Evolutionary conservation across 495 filamentous ascomycete genomes (phyloP).

Genomic region (Pseudotulostoma volvatum): DNA sequence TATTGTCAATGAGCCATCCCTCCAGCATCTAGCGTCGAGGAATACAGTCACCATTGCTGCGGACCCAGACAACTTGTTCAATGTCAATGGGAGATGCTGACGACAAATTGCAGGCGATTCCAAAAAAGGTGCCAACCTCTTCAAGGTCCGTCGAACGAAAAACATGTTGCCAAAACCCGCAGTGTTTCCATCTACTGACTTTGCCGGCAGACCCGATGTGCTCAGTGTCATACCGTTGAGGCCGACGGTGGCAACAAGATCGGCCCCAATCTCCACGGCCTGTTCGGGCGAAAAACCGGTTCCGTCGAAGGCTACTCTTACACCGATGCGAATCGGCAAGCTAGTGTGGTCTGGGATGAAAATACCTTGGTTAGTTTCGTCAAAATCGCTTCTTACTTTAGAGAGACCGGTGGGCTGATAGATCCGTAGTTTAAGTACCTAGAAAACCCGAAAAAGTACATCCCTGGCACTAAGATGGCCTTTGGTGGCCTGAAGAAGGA

Average conservation of each 20-base stretch:
- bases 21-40: too few relatives aligned
- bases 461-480: constrained; percentile 99
- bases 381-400: not conserved
- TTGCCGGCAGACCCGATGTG: constrained; percentile 68
- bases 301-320: constrained; percentile 84
- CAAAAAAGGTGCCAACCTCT: constrained; percentile 97
- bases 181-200: too few relatives aligned
- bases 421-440: constrained; percentile 58
- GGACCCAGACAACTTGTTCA: too few relatives aligned
- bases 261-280: constrained; percentile 90
- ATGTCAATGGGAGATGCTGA: too few relatives aligned
- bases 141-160: constrained; percentile 76
- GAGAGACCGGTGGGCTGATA: not conserved
- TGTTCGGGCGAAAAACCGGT: constrained; percentile 93
- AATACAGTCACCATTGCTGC: too few relatives aligned
- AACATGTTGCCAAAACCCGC: too few relatives aligned
- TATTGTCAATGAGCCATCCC: too few relatives aligned
- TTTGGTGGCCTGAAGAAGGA: constrained; percentile 99
- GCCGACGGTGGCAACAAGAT: constrained; percentile 85
- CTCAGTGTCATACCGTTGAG: constrained; percentile 94
- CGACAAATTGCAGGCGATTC: constrained; percentile 88
- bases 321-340: constrained; percentile 98
- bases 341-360: constrained; percentile 80
- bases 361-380: constrained; percentile 54
- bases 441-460: constrained; percentile 91